Evolutionary conservation across 2,329 filamentous ascomycete species (phyloP).

Genomic region (Nannizziopsis barbatae): DNA sequence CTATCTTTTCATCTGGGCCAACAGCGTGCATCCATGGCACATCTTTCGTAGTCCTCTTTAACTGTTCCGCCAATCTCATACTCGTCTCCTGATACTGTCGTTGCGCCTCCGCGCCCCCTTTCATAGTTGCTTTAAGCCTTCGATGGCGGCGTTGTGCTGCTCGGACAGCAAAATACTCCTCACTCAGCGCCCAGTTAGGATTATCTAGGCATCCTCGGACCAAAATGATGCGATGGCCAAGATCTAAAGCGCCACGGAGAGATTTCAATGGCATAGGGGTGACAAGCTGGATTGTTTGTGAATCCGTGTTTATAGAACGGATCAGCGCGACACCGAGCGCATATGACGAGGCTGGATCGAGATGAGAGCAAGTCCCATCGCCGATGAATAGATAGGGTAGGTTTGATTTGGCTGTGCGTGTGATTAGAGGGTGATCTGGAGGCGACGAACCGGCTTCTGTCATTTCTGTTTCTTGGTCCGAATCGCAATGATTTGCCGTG

Average conservation of each 20-base stretch:
- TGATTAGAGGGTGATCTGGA: conserved; percentile 20
- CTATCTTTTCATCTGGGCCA: conserved; percentile 16
- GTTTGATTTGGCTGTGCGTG: conserved; percentile 32
- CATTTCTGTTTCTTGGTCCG: conserved; percentile 10
- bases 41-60: conserved; percentile 26
- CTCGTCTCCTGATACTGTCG: not conserved
- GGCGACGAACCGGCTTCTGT: conserved; percentile 12
- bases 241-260: conserved; percentile 25
- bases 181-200: conserved; percentile 37
- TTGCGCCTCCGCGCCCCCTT: conserved; percentile 12
- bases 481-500: conserved; percentile 4
- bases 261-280: conserved; percentile 36
- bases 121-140: conserved; percentile 17
- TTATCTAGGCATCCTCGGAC: conserved; percentile 39
- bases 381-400: conserved; percentile 43
- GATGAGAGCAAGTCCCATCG: conserved; percentile 31
- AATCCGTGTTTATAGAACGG: conserved; percentile 30
- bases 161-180: conserved; percentile 33
- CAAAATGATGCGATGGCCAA: conserved; percentile 35
- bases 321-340: conserved; percentile 43
- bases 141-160: conserved; percentile 28
- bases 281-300: conserved; percentile 36
- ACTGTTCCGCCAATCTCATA: conserved; percentile 18
- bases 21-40: conserved; percentile 33
- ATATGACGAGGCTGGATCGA: conserved; percentile 39